Evolutionary conservation across 75 land plant species (phyloP).

Genomic region (Selaginella moellendorffii): DNA sequence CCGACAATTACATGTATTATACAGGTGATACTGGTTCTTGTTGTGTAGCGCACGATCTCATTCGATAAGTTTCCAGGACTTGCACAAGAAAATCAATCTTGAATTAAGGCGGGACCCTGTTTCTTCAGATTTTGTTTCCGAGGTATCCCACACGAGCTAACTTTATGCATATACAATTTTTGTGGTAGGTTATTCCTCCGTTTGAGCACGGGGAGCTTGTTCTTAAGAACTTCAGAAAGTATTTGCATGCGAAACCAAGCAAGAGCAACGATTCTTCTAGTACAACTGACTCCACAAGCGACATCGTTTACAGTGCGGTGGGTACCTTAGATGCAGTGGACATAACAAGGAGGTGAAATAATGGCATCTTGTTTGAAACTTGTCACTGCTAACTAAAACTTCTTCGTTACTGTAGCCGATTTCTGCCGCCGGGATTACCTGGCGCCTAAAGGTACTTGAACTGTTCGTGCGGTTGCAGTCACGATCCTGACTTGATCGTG

Average conservation of each 20-base stretch:
- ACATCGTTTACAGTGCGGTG: constrained; percentile 9
- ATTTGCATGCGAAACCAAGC: constrained; percentile 13
- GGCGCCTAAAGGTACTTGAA: constrained; percentile 21
- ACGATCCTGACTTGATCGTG: not conserved
- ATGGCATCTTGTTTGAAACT: not conserved
- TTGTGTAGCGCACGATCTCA: not conserved
- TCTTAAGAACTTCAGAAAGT: constrained; percentile 13
- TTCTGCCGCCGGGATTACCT: constrained; percentile 19
- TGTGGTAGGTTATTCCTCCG: constrained; percentile 24
- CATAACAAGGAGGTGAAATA: not conserved
- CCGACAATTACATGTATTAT: constrained; percentile 19
- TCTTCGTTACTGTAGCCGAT: constrained; percentile 9
- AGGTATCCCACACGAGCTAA: constrained; percentile 14
- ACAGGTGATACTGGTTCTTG: constrained; percentile 7
- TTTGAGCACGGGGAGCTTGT: constrained; percentile 24
- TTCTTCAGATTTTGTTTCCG: constrained; percentile 23
- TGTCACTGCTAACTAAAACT: not conserved
- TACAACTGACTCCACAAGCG: constrained; percentile 8
- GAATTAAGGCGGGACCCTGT: constrained; percentile 12
- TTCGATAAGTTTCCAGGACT: constrained; percentile 11
- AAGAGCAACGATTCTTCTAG: constrained; percentile 6
- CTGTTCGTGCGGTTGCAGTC: not conserved
- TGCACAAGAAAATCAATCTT: constrained; percentile 15
- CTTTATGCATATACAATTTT: not conserved
- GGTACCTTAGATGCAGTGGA: not conserved